phyloP scores from a whole-genome alignment of 306 rosid genomes.

The Casuarina cunninghamiana region DNA sequence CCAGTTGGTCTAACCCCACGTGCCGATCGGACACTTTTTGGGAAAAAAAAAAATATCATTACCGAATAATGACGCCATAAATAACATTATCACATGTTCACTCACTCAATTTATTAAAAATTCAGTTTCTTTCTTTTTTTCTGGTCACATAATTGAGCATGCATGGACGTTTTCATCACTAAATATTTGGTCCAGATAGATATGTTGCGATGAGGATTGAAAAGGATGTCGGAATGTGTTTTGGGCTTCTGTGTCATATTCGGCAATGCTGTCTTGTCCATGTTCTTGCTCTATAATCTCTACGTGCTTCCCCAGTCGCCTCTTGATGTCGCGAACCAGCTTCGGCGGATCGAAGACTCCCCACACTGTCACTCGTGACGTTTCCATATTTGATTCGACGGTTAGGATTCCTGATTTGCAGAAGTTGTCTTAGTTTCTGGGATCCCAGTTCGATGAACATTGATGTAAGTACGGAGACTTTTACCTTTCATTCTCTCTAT shows the following conservation, averaged over 20 bases:
- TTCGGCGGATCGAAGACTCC: slow-evolving; percentile 53
- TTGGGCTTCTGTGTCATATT: neutral
- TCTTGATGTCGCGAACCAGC: slow-evolving; percentile 44
- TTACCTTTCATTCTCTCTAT: slow-evolving; percentile 60
- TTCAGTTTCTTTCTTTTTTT: neutral
- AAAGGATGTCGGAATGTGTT: slow-evolving; percentile 44
- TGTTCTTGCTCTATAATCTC: slow-evolving; percentile 44
- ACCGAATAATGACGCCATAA: neutral
- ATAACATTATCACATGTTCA: too few relatives aligned
- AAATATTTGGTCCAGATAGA: slow-evolving; percentile 50
- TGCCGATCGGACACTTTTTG: neutral
- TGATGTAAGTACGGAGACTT: neutral
- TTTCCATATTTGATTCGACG: slow-evolving; percentile 52
- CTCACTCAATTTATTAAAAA: too few relatives aligned
- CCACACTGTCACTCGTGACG: slow-evolving; percentile 53
- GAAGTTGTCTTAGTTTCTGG: neutral
- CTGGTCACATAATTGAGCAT: slow-evolving; percentile 58
- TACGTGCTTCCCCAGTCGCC: slow-evolving; percentile 52
- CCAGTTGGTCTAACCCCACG: neutral
- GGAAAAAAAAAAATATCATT: too few relatives aligned
- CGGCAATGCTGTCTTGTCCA: neutral
- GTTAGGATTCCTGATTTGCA: slow-evolving; percentile 44
- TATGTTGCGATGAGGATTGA: slow-evolving; percentile 47
- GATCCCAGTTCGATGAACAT: too few relatives aligned
- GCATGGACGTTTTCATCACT: slow-evolving; percentile 75